phyloP scores from a whole-genome alignment of 2,329 filamentous ascomycete species.

The Microcyclospora pomicola region DNA sequence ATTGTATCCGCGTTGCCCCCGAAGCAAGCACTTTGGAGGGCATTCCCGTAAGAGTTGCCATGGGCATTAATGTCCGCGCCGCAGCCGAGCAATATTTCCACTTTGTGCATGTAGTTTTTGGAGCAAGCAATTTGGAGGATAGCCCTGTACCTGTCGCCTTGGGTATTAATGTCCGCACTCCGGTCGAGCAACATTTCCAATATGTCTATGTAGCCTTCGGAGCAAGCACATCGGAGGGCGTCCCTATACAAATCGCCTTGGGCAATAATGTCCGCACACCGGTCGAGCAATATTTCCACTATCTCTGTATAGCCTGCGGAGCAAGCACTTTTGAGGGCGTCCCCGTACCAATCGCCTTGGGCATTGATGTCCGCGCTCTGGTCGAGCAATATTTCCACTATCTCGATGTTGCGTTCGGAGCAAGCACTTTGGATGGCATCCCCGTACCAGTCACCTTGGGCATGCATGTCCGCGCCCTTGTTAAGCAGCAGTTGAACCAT shows the following conservation, averaged over 20 bases:
- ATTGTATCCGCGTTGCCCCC: conserved; percentile 3
- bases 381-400: conserved; percentile 7
- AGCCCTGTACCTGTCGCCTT: too few species aligned
- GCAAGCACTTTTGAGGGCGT: conserved; percentile 1
- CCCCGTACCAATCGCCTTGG: conserved; percentile 2
- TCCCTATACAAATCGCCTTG: too few species aligned
- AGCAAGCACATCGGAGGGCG: conserved; percentile 1
- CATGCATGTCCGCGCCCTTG: conserved; percentile 11
- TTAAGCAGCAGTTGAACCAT: too few species aligned
- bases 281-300: conserved; percentile 7
- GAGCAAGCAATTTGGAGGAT: conserved; percentile 1
- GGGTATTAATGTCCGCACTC: conserved; percentile 6
- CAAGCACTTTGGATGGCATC: conserved; percentile 3
- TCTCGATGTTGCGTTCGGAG: neutral
- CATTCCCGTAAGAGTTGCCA: conserved; percentile 1
- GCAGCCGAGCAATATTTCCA: conserved; percentile 7
- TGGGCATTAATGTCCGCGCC: conserved; percentile 7
- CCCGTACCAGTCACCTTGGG: conserved; percentile 1
- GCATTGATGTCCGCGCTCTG: conserved; percentile 7
- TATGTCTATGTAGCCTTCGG: neutral
- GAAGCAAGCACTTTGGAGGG: conserved; percentile 2
- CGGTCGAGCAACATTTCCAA: conserved; percentile 7
- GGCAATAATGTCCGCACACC: conserved; percentile 6
- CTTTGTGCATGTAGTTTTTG: neutral
- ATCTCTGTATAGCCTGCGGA: neutral